A percentile compares a stretch with the other conserved stretches of the same genome.
These are phyloP conservation scores for Thraustochytrium aureum DNA, from an alignment of 352 stramenopile genomes.

Conservation along the genomic window DNA sequence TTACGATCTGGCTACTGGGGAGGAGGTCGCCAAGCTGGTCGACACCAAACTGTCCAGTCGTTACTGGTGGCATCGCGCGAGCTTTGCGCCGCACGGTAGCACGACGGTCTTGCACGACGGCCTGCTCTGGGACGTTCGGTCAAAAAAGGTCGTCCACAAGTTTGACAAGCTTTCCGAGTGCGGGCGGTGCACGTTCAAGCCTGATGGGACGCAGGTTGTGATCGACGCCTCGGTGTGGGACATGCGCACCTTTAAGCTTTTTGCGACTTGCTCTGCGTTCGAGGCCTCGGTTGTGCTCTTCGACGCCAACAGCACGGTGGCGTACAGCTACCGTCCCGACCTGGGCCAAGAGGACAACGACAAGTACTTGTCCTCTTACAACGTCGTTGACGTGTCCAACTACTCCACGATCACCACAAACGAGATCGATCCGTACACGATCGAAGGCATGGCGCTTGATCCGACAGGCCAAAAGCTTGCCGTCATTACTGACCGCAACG, in stretches of 20 bases:
- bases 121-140: constrained; percentile 37
- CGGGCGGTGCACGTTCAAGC: constrained; percentile 74
- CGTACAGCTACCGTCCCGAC: constrained; percentile 72
- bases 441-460: constrained; percentile 38
- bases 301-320: constrained; percentile 65
- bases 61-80: constrained; percentile 31
- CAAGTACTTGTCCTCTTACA: not conserved
- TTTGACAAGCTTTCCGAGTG: constrained; percentile 81
- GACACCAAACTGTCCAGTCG: constrained; percentile 38
- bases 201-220: constrained; percentile 76
- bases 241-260: constrained; percentile 73
- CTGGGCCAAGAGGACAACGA: not conserved
- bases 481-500: not conserved
- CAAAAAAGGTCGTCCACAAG: constrained; percentile 69
- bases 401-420: constrained; percentile 52
- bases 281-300: constrained; percentile 75
- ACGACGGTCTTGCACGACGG: constrained; percentile 43
- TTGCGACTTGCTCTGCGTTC: constrained; percentile 75
- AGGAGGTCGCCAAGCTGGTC: not conserved
- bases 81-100: constrained; percentile 42
- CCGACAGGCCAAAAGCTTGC: constrained; percentile 7
- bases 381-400: constrained; percentile 28
- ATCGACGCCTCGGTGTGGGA: constrained; percentile 82
- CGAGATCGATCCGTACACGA: constrained; percentile 19
- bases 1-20: constrained; percentile 35